These are phyloP conservation scores for Paramecium octaurelia DNA, from an alignment of 73 alveolate species.

Conservation along the genomic window DNA sequence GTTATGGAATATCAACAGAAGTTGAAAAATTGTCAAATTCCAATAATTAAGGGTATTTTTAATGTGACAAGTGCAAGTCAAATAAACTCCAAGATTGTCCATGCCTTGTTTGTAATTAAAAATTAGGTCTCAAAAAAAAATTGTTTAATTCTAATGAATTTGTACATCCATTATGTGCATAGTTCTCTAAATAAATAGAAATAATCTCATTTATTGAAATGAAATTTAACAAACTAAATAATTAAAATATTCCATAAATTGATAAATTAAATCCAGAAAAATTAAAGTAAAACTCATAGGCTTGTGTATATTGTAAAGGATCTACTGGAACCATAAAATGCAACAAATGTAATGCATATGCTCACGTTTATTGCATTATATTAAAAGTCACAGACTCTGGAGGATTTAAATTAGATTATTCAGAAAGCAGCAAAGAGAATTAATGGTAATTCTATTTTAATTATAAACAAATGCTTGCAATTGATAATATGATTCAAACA, in stretches of 20 bases:
- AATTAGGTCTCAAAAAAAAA: neutral
- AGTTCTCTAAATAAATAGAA: neutral
- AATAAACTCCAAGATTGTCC: neutral
- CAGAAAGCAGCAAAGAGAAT: neutral
- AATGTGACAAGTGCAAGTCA: conserved; percentile 26
- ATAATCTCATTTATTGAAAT: neutral
- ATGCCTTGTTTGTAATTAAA: neutral
- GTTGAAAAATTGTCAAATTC: neutral
- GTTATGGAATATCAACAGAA: conserved; percentile 14
- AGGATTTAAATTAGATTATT: neutral
- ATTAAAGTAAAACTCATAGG: neutral
- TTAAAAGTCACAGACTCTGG: neutral
- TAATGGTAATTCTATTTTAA: neutral
- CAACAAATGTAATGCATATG: neutral
- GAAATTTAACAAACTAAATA: neutral
- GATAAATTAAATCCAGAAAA: neutral
- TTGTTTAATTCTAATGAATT: neutral
- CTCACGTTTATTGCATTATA: neutral
- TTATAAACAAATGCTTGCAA: neutral
- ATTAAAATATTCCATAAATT: neutral
- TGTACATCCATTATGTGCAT: conserved; percentile 37
- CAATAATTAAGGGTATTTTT: conserved; percentile 35
- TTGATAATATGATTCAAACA: neutral
- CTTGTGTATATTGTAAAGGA: neutral
- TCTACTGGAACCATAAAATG: neutral